Evolutionary conservation across 1,284 basidiomycete genomes (phyloP).

Genomic region (Cerioporus squamosus): DNA sequence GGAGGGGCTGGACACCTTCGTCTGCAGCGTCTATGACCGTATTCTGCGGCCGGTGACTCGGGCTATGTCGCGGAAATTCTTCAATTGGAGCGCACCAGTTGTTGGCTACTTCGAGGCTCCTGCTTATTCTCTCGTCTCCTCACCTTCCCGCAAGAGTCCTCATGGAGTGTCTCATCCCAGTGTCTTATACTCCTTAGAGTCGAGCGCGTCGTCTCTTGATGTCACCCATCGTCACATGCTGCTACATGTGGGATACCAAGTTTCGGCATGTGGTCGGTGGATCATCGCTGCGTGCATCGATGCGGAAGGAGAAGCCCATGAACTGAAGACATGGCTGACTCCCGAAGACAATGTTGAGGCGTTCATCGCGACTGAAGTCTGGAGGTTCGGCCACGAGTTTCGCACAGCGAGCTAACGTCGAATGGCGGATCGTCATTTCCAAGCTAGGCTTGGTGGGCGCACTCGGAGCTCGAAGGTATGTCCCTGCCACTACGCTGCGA

Average conservation of each 20-base stretch:
- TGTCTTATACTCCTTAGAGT: conserved; percentile 49
- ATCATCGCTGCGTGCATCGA: conserved; percentile 76
- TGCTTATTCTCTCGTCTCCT: conserved; percentile 63
- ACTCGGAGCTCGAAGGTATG: conserved; percentile 70
- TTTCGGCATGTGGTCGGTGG: conserved; percentile 73
- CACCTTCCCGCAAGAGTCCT: conserved; percentile 37
- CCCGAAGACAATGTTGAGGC: conserved; percentile 45
- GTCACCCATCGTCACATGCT: conserved; percentile 72
- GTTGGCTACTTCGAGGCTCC: conserved; percentile 64
- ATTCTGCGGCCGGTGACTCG: conserved; percentile 65
- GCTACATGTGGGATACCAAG: conserved; percentile 75
- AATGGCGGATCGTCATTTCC: conserved; percentile 79
- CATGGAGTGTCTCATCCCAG: neutral
- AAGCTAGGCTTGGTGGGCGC: conserved; percentile 64
- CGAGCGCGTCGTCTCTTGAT: conserved; percentile 57
- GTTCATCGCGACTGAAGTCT: conserved; percentile 59
- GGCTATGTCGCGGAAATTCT: conserved; percentile 56
- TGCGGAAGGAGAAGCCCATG: conserved; percentile 74
- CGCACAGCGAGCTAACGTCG: conserved; percentile 67
- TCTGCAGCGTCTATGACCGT: conserved; percentile 71
- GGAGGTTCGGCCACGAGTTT: conserved; percentile 66
- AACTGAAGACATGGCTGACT: conserved; percentile 67
- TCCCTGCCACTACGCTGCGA: conserved; percentile 17
- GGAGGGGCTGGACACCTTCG: conserved; percentile 51
- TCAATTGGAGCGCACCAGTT: conserved; percentile 41